Percentiles rank a stretch among this genome's conserved stretches.
Evolutionary conservation across 2,329 filamentous ascomycete species (phyloP).

Genomic region (Penicillium polonicum): DNA sequence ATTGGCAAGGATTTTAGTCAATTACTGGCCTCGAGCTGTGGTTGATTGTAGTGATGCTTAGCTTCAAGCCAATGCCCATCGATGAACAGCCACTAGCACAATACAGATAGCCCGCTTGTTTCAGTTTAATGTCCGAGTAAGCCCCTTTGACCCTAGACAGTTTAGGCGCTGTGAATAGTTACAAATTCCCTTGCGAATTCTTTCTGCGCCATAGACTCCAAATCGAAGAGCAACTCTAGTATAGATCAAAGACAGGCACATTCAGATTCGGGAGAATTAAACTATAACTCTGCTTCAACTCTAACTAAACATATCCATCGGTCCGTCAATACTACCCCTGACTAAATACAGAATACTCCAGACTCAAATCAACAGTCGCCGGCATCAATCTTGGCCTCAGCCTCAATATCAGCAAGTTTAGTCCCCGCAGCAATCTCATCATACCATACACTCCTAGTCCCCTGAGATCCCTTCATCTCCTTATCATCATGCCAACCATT

Average conservation of each 20-base stretch:
- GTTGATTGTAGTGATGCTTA: no score
- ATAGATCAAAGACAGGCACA: neutral
- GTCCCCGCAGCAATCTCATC: slow-evolving; percentile 51
- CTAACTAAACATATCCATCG: neutral
- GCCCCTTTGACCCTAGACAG: no score
- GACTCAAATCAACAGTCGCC: slow-evolving; percentile 1
- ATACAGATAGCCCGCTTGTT: no score
- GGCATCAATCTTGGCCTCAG: slow-evolving; percentile 26
- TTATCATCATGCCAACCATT: slow-evolving; percentile 52
- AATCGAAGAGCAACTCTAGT: no score
- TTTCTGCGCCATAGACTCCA: no score
- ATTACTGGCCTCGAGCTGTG: no score
- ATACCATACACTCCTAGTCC: slow-evolving; percentile 51
- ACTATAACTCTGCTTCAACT: neutral
- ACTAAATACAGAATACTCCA: neutral
- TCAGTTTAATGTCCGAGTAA: no score
- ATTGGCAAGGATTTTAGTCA: no score
- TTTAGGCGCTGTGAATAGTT: no score
- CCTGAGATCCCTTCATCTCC: slow-evolving; percentile 42
- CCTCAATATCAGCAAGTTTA: slow-evolving; percentile 39
- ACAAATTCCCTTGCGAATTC: no score
- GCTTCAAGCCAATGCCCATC: no score
- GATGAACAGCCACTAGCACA: no score
- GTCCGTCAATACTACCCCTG: neutral
- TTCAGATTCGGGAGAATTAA: neutral